Base-by-base conservation (phyloP, 148 eudicot genomes). In the Vaccinium darrowii region DNA sequence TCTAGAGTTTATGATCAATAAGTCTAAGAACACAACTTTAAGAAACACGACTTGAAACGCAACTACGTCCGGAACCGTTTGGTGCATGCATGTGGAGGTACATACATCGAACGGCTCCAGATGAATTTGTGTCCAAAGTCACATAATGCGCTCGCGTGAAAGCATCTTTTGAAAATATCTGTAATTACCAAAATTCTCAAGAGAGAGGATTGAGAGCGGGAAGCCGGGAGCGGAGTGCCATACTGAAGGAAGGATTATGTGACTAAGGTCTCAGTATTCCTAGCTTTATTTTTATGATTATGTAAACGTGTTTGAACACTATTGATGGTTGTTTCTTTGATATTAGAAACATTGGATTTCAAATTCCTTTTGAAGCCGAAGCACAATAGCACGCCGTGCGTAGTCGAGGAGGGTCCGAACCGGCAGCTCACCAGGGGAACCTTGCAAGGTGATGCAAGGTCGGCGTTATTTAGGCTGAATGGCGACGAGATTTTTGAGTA, bases 301-400 rank as follows among this genome's bases (percentile, higher is more conserved):
- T 23, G 33, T 65, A 2, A 23, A 65, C 14, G 33, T 65, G 72
- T 65, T 10, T n/a, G 72, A 65, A 27, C 53, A 49, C 6, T 65
- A 81, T 75, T 87, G 67, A 65, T 50, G 21, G 71, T 71, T 76
- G n/a, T 23, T 27, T 79, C 30, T 82, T 15, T 65, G 69, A 36
- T 9, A 79, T 56, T 84, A 97, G 99, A 97, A 86, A 90, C 94
- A 58, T 86, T 95, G 98, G 98, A 95, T 85, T 95, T 97, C 89
- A 97, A 97, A 91, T 97, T 97, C 89, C 89, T 97, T 75, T 82
- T 97, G 93, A 97, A 90, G 92, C 93, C 98, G 8, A 91, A 90
- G 88, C 88, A 92, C 85, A 79, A 79, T 49, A 91, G 80, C 52
- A 79, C 77, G 47, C 94, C 96, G 8, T 95, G 94, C 81, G 52